phyloP scores from a whole-genome alignment of 768 basidiomycete genomes.

The Rhizopogon vinicolor region DNA sequence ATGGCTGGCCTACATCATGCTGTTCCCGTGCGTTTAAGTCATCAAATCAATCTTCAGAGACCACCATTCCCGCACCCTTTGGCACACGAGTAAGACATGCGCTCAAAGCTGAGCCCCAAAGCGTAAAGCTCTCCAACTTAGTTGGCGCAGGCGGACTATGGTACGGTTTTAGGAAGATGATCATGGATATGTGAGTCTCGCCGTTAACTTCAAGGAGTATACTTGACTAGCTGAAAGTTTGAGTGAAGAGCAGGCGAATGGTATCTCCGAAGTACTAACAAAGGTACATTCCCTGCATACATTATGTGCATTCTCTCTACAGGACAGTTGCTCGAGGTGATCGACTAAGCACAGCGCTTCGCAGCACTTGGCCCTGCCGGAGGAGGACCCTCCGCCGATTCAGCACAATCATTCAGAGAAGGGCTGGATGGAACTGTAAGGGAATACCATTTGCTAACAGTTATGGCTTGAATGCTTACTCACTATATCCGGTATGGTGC shows the following conservation, averaged over 20 bases:
- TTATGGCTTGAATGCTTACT: conserved; percentile 1
- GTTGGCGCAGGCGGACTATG: conserved; percentile 87
- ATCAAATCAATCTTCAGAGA: conserved; percentile 42
- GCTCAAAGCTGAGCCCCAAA: conserved; percentile 82
- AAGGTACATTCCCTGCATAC: conserved; percentile 38
- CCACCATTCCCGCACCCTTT: conserved; percentile 74
- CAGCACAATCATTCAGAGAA: conserved; percentile 77
- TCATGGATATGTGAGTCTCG: conserved; percentile 69
- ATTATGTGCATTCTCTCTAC: conserved; percentile 7
- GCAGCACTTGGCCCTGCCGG: conserved; percentile 63
- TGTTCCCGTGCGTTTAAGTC: conserved; percentile 56
- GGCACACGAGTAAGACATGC: conserved; percentile 76
- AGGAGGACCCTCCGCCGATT: conserved; percentile 47
- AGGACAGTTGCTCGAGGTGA: conserved; percentile 76
- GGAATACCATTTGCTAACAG: conserved; percentile 58
- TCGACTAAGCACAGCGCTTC: conserved; percentile 89
- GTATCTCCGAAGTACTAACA: conserved; percentile 67
- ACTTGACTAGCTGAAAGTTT: conserved; percentile 42
- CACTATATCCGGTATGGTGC: conserved; percentile 48
- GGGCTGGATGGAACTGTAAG: conserved; percentile 92
- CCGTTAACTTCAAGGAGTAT: neutral
- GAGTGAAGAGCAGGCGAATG: conserved; percentile 66
- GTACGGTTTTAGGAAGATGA: conserved; percentile 88
- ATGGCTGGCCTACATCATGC: conserved; percentile 86
- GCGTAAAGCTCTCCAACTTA: conserved; percentile 76